Evolutionary conservation across 345 rosid genomes (phyloP).

Genomic region (Xanthoceras sorbifolium): DNA sequence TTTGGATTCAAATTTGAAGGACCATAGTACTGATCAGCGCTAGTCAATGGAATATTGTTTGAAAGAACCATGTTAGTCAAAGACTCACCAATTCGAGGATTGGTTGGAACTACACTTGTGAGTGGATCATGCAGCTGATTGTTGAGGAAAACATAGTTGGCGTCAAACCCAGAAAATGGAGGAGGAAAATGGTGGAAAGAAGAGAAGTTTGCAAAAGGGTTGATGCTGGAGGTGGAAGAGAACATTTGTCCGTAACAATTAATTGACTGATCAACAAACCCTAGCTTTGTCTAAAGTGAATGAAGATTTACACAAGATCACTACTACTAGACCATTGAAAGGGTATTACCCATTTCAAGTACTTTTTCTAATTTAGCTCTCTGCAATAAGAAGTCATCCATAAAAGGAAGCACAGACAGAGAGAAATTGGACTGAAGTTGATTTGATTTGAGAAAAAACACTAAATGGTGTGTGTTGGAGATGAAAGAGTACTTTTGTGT

Average conservation of each 20-base stretch:
- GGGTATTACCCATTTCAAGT: conserved; percentile 3
- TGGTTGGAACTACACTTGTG: conserved; percentile 14
- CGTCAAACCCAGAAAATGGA: conserved; percentile 16
- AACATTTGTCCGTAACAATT: conserved; percentile 27
- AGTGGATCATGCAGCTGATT: conserved; percentile 27
- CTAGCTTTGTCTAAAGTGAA: conserved; percentile 1
- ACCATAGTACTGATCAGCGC: background rate
- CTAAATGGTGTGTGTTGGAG: background rate
- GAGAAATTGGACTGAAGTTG: background rate
- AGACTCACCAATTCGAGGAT: conserved; percentile 19
- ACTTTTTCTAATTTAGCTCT: background rate
- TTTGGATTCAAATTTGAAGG: conserved; percentile 2
- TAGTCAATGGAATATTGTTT: conserved; percentile 10
- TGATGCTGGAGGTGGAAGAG: conserved; percentile 20
- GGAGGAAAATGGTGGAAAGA: conserved; percentile 17
- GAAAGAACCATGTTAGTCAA: conserved; percentile 20
- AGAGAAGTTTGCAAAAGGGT: conserved; percentile 21
- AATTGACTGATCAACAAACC: conserved; percentile 16
- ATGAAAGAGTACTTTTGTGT: background rate
- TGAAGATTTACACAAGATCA: background rate
- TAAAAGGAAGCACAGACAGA: background rate
- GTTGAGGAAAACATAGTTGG: conserved; percentile 5
- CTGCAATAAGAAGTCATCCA: background rate
- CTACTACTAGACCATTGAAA: conserved; percentile 4
- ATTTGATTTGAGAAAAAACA: background rate